Conservation (phyloP, 495 filamentous ascomycete species). For the Podospora australis region DNA sequence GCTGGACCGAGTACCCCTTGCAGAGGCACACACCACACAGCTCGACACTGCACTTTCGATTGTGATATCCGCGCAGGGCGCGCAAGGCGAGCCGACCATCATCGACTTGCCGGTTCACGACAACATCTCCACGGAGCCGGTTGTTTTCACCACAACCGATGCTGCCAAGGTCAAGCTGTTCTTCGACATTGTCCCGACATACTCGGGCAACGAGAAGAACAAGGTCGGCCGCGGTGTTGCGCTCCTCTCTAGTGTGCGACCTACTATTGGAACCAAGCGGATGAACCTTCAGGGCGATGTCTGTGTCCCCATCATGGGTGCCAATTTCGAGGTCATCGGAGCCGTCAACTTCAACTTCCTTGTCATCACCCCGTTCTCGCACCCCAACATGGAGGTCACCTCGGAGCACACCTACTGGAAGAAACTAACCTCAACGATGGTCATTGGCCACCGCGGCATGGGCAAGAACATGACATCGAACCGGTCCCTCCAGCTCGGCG, state of each 20-base stretch:
- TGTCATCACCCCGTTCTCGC: conserved; percentile 87
- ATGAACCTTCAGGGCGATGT: conserved; percentile 91
- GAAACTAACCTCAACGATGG: conserved; percentile 59
- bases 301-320: conserved; percentile 78
- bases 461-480: conserved; percentile 83
- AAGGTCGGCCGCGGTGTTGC: conserved; percentile 91
- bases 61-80: conserved; percentile 83
- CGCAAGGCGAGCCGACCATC: conserved; percentile 75
- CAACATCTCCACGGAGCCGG: conserved; percentile 86
- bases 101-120: conserved; percentile 92
- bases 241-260: conserved; percentile 76
- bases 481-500: conserved; percentile 85
- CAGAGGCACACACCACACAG: conserved; percentile 82
- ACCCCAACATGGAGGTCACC: conserved; percentile 87
- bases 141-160: conserved; percentile 77
- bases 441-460: conserved; percentile 89
- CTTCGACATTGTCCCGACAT: conserved; percentile 97
- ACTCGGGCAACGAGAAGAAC: conserved; percentile 79
- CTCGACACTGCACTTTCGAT: conserved; percentile 90
- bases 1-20: conserved; percentile 81
- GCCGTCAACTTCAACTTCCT: conserved; percentile 94
- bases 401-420: conserved; percentile 95
- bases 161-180: conserved; percentile 75
- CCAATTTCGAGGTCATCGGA: conserved; percentile 85
- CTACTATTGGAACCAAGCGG: conserved; percentile 64